Conservation (phyloP, 345 rosid species). For the Theobroma cacao region DNA sequence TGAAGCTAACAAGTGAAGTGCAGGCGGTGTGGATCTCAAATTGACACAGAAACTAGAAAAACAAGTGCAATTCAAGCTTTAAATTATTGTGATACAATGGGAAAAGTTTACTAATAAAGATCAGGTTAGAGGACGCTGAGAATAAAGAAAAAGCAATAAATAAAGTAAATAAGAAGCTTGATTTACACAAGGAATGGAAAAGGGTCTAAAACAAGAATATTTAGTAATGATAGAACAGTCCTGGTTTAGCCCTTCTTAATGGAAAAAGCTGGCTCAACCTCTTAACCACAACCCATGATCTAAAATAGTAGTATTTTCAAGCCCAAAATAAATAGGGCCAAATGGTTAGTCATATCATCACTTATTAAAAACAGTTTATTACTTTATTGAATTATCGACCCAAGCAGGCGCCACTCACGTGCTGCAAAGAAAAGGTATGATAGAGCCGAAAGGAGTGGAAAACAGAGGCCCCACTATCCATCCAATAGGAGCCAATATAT, state of each 20-base stretch:
- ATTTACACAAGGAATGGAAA: background rate
- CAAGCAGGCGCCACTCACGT: background rate
- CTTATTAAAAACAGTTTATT: too few relatives aligned
- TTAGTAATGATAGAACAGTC: background rate
- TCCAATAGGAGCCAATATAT: background rate
- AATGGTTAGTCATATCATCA: too few relatives aligned
- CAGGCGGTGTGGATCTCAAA: background rate
- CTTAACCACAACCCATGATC: background rate
- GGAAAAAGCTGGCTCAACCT: background rate
- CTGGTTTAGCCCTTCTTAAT: background rate
- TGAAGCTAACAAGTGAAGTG: background rate
- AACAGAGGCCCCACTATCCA: background rate
- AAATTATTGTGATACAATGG: background rate
- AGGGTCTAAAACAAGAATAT: background rate
- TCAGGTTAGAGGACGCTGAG: background rate
- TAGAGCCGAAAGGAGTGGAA: background rate
- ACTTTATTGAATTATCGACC: background rate
- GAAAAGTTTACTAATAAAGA: too few relatives aligned
- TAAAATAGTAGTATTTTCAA: too few relatives aligned
- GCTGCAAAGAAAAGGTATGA: background rate
- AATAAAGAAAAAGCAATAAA: background rate
- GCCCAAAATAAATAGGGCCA: too few relatives aligned
- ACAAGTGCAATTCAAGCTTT: background rate
- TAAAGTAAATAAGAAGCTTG: background rate
- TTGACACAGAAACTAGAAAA: background rate